Conservation (phyloP, 78 protist genomes). For the Tieghemostelium lacteum region DNA sequence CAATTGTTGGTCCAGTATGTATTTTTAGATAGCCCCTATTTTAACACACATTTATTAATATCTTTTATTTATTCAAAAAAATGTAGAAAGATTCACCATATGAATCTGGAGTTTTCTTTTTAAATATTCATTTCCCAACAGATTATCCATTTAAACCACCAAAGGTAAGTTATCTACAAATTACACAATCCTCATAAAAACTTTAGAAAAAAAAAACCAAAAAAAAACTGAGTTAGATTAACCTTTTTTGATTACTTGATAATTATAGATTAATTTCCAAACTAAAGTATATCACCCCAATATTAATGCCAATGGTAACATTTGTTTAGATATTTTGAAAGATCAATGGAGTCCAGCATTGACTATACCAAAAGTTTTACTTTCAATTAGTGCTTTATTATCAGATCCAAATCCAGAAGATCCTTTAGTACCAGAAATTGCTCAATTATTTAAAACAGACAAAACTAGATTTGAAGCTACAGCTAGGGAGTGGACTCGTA, state of each 20-base stretch:
- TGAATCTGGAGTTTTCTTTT: constrained; percentile 92
- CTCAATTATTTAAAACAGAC: constrained; percentile 88
- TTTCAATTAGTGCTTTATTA: constrained; percentile 91
- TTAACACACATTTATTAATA: background rate
- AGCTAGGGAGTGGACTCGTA: constrained; percentile 92
- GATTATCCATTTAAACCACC: constrained; percentile 99
- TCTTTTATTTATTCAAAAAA: background rate
- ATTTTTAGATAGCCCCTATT: background rate
- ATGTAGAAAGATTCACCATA: constrained; percentile 93
- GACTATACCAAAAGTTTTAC: constrained; percentile 93
- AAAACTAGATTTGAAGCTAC: constrained; percentile 75
- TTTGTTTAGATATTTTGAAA: constrained; percentile 97
- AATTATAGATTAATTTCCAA: constrained; percentile 83
- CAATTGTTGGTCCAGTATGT: constrained; percentile 92
- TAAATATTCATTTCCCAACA: constrained; percentile 94
- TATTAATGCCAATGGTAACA: constrained; percentile 96
- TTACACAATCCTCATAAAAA: background rate
- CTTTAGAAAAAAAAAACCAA: background rate
- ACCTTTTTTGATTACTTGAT: background rate
- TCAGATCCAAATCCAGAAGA: constrained; percentile 98
- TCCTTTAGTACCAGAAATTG: constrained; percentile 97
- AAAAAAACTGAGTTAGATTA: background rate
- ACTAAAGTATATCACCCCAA: constrained; percentile 98
- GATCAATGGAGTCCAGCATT: constrained; percentile 98
- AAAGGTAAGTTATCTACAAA: constrained; percentile 60